Percentiles rank a stretch among this genome's conserved stretches.
Conservation (phyloP, 176 grass and related monocot species). For the Dendrocalamus sinicus region DNA sequence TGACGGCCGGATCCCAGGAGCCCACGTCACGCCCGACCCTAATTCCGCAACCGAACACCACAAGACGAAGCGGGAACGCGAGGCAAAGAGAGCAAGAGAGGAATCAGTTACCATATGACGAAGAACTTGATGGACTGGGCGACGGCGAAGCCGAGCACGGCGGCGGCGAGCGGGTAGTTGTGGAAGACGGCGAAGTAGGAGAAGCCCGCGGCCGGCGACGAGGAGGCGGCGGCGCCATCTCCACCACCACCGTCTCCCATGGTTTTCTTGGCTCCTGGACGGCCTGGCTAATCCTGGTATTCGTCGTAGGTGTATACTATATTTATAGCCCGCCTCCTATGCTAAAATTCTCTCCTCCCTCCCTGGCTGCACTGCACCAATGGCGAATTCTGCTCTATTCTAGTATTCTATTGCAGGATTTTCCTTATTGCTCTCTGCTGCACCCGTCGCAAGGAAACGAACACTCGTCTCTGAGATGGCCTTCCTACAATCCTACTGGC, state of each 20-base stretch:
- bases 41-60: background rate
- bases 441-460: background rate
- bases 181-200: slow-evolving; percentile 75
- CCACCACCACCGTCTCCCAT: slow-evolving; percentile 61
- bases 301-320: background rate
- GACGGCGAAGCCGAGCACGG: slow-evolving; percentile 74
- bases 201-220: slow-evolving; percentile 56
- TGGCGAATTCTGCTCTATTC: slow-evolving; percentile 15
- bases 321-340: slow-evolving; percentile 11
- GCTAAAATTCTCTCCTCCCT: background rate
- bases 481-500: background rate
- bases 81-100: background rate
- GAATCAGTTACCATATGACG: slow-evolving; percentile 58
- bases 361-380: slow-evolving; percentile 6
- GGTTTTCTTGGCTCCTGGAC: background rate
- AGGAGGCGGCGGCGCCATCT: slow-evolving; percentile 44
- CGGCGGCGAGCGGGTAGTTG: slow-evolving; percentile 82
- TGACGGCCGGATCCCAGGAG: slow-evolving; percentile 17
- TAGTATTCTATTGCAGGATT: background rate
- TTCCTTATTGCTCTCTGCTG: background rate
- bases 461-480: background rate
- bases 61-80: background rate
- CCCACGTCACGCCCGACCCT: background rate
- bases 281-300: slow-evolving; percentile 33
- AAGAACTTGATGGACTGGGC: slow-evolving; percentile 90